A percentile compares a stretch with the other conserved stretches of the same genome.
Conservation (phyloP, 257 asterid genomes). For the Scutellaria galericulata region DNA sequence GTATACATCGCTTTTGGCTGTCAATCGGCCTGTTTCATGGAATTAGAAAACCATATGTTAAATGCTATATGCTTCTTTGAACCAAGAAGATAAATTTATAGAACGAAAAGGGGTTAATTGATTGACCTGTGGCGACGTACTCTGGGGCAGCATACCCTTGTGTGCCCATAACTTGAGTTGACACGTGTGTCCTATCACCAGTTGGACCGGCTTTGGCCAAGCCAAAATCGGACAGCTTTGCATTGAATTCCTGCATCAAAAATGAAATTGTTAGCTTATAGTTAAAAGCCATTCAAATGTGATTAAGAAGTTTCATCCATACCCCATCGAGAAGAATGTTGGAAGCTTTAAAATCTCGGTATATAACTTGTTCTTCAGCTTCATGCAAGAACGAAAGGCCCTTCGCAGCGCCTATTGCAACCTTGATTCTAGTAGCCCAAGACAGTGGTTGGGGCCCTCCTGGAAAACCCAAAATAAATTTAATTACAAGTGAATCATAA, state of each 20-base stretch:
- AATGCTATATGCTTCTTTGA: no score
- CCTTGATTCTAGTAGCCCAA: constrained; percentile 93
- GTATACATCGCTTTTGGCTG: constrained; percentile 39
- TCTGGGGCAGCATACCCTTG: constrained; percentile 98
- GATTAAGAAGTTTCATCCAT: constrained; percentile 27
- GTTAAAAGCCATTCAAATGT: background rate
- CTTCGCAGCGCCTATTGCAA: constrained; percentile 90
- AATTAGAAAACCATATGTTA: no score
- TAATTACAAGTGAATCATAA: background rate
- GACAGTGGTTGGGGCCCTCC: constrained; percentile 87
- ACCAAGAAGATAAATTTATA: background rate
- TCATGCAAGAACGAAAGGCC: constrained; percentile 93
- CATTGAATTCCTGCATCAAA: constrained; percentile 75
- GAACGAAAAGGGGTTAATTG: background rate
- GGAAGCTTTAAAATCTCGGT: constrained; percentile 90
- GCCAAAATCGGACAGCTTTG: constrained; percentile 89
- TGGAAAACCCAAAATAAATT: constrained; percentile 38
- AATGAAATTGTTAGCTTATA: constrained; percentile 18
- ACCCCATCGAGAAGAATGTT: constrained; percentile 92
- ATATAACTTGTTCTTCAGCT: constrained; percentile 82
- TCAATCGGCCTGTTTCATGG: constrained; percentile 32
- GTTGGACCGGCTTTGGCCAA: constrained; percentile 96
- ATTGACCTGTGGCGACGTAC: constrained; percentile 85
- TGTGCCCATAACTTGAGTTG: constrained; percentile 93
- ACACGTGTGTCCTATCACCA: constrained; percentile 89